Percentiles rank a stretch among this genome's conserved stretches.
Conservation (phyloP, 2,329 filamentous ascomycete species). For the Paecilomyces fulvus region DNA sequence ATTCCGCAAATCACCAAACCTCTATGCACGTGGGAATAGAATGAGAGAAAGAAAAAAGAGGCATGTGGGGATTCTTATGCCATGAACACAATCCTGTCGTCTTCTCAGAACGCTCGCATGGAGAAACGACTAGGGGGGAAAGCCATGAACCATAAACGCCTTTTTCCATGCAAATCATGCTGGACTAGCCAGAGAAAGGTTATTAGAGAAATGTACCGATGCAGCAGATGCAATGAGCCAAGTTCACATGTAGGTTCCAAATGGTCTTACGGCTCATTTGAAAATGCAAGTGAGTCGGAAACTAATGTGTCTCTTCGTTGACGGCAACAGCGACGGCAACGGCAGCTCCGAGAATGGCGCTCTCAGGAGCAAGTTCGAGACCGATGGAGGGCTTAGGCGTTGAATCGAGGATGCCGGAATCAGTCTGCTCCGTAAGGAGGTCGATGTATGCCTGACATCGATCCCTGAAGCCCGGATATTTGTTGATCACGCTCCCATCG, state of each 20-base stretch:
- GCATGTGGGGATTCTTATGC: background rate
- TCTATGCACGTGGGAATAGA: constrained; percentile 8
- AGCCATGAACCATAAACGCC: background rate
- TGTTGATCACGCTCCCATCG: constrained; percentile 45
- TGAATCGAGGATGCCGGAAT: constrained; percentile 5
- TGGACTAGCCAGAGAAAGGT: background rate
- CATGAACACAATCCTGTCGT: background rate
- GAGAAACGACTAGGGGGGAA: background rate
- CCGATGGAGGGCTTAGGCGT: constrained; percentile 21
- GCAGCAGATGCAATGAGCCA: background rate
- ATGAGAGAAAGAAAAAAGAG: background rate
- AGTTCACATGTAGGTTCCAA: background rate
- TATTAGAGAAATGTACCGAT: background rate
- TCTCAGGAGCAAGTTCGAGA: constrained; percentile 35
- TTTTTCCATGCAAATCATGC: background rate
- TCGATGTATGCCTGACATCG: constrained; percentile 37
- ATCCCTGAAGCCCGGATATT: constrained; percentile 41
- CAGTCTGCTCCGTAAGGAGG: constrained; percentile 26
- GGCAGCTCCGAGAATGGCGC: constrained; percentile 38
- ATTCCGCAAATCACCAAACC: constrained; percentile 1
- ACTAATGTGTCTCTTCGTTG: constrained; percentile 13
- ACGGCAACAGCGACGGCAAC: constrained; percentile 39
- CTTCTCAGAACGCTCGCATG: background rate
- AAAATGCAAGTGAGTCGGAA: background rate
- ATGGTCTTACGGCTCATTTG: background rate